Conservation (phyloP, 2,329 filamentous ascomycete genomes). For the Proliferodiscus dingleyae region DNA sequence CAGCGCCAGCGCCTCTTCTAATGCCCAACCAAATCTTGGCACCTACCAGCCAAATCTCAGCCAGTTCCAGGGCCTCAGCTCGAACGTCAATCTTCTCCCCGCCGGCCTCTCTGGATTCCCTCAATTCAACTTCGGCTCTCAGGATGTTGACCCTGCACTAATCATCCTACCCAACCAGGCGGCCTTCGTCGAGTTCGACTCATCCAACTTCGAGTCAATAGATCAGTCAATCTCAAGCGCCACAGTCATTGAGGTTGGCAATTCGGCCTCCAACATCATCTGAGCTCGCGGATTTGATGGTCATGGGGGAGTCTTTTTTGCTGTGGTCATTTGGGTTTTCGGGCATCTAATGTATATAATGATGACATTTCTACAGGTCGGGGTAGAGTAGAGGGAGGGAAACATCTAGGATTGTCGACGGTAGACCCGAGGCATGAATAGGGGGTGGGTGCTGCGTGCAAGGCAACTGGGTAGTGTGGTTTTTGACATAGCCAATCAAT, state of each 20-base stretch:
- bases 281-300: background rate
- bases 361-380: slow-evolving; percentile 9
- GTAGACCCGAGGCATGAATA: slow-evolving; percentile 22
- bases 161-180: slow-evolving; percentile 23
- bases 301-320: background rate
- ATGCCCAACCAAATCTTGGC: background rate
- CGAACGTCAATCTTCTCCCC: slow-evolving; percentile 19
- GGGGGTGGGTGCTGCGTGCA: slow-evolving; percentile 1
- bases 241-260: background rate
- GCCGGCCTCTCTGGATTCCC: slow-evolving; percentile 11
- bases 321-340: background rate
- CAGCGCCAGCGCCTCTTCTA: background rate
- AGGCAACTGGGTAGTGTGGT: background rate
- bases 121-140: slow-evolving; percentile 12
- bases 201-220: background rate
- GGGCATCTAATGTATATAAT: slow-evolving; percentile 16
- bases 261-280: slow-evolving; percentile 1
- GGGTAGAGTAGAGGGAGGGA: slow-evolving; percentile 5
- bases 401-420: slow-evolving; percentile 16
- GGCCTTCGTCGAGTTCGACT: slow-evolving; percentile 13
- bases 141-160: slow-evolving; percentile 19
- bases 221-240: background rate
- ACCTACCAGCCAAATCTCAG: slow-evolving; percentile 11
- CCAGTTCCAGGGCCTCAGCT: slow-evolving; percentile 3
- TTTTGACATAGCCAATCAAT: slow-evolving; percentile 1